Evolutionary conservation across 179 eudicot genomes (phyloP).

Genomic region (Silene noctiflora): DNA sequence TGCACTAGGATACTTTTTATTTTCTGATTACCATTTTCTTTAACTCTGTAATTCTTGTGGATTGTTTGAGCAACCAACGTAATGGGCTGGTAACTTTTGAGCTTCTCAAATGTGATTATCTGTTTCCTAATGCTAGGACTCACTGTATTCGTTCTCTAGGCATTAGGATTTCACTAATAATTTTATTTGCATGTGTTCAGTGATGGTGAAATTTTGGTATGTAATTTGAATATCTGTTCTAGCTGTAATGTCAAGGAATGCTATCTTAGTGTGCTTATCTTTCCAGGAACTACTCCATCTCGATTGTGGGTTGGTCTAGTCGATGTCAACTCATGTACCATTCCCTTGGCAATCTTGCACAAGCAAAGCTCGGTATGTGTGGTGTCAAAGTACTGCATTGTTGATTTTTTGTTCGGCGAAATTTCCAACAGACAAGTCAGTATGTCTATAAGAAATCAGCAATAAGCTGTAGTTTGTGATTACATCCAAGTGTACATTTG

Average conservation of each 20-base stretch:
- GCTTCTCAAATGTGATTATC: neutral
- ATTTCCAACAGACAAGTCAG: neutral
- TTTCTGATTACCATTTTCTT: neutral
- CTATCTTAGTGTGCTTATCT: constrained; percentile 15
- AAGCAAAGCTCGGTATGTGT: constrained; percentile 50
- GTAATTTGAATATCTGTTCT: neutral
- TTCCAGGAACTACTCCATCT: constrained; percentile 48
- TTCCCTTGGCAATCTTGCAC: constrained; percentile 63
- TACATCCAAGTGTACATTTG: neutral
- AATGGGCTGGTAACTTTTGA: neutral
- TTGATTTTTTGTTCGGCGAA: neutral
- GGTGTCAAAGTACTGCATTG: neutral
- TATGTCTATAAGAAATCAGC: neutral
- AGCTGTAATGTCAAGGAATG: constrained; percentile 15
- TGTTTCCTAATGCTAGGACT: neutral
- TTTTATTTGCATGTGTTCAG: neutral
- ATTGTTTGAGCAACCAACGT: neutral
- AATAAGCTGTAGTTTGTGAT: constrained; percentile 11
- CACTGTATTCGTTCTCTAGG: neutral
- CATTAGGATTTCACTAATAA: neutral
- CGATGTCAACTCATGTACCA: constrained; percentile 34
- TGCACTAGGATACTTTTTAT: neutral
- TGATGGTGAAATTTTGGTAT: neutral
- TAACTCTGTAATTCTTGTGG: neutral
- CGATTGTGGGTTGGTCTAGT: constrained; percentile 78